Evolutionary conservation across 78 protist species (phyloP), one percentile per base, ranked within the genome.

Genomic region (Polysphondylium violaceum): DNA sequence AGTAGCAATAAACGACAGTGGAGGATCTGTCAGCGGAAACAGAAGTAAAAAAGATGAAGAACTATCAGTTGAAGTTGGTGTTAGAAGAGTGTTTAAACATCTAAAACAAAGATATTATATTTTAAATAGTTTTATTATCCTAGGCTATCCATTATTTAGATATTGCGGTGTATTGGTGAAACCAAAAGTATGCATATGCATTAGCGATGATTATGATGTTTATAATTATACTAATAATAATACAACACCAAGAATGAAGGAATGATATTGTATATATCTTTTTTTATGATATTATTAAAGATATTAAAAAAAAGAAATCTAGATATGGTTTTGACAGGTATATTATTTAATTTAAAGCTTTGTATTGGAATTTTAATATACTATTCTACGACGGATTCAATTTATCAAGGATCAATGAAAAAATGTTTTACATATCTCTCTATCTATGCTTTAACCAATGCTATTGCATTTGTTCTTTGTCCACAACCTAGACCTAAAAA

Each of bases 71-170:
- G n/a, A n/a, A n/a, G n/a, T n/a, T n/a, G n/a, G n/a, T n/a, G n/a
- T n/a, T n/a, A n/a, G n/a, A 12, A 6, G 23, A n/a, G 35, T 68
- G 25, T 3, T 21, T 25, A 41, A 40, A 58, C 85, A 75, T 27
- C 9, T 75, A 41, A 21, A 53, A 6, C 85, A 75, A 59, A 36
- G 38, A 58, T 75, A 75, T 75, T 75, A 75, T 58, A 25, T 58
- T 2, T 5, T 59, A 12, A 55, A 59, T 59, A 40, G 38, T 25
- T 17, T 29, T 11, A 35, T 59, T 40, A 44, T 75, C 16, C 29
- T 59, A 8, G 21, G 7, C 12, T 75, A 47, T 25, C 59, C 61
- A 36, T 12, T 75, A 5, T 27, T 75, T 25, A 55, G 85, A 58
- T 41, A 29, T 23, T 17, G 40, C 6, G 71, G 71, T 9, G 1